These are phyloP conservation scores for Sphagnurus paluster DNA, from an alignment of 1,284 basidiomycete species.

Conservation along the genomic window DNA sequence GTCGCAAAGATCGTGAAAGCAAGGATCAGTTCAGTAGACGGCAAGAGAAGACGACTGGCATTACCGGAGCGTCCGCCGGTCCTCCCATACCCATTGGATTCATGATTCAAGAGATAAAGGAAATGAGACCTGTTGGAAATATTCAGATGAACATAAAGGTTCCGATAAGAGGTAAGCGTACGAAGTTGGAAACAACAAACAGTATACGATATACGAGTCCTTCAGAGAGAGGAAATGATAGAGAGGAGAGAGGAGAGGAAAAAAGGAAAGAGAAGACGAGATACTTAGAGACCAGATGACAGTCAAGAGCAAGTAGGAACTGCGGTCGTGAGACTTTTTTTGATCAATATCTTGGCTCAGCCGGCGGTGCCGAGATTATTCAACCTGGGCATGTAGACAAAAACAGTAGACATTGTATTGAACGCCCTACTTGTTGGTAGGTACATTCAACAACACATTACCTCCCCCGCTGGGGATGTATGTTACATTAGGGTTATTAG, in stretches of 20 bases:
- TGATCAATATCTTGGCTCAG: slow-evolving; percentile 4
- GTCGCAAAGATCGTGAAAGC: slow-evolving; percentile 23
- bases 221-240: slow-evolving; percentile 43
- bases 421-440: slow-evolving; percentile 48
- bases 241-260: slow-evolving; percentile 36
- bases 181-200: slow-evolving; percentile 45
- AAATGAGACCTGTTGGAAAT: slow-evolving; percentile 40
- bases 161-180: slow-evolving; percentile 26
- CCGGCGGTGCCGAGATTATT: neutral
- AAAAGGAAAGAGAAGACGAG: slow-evolving; percentile 42
- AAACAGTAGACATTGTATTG: neutral
- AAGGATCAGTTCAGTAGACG: slow-evolving; percentile 31
- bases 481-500: slow-evolving; percentile 80
- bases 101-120: slow-evolving; percentile 68
- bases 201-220: slow-evolving; percentile 52
- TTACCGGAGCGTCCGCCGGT: slow-evolving; percentile 76
- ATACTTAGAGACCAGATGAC: slow-evolving; percentile 46
- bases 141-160: slow-evolving; percentile 25
- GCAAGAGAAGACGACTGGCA: slow-evolving; percentile 22
- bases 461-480: slow-evolving; percentile 83
- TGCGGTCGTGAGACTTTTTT: slow-evolving; percentile 26
- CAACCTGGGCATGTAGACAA: neutral
- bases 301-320: slow-evolving; percentile 41
- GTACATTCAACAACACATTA: slow-evolving; percentile 83
- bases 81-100: slow-evolving; percentile 70